phyloP scores from a whole-genome alignment of 2,329 filamentous ascomycete genomes.

The Xylariaceae sp. region DNA sequence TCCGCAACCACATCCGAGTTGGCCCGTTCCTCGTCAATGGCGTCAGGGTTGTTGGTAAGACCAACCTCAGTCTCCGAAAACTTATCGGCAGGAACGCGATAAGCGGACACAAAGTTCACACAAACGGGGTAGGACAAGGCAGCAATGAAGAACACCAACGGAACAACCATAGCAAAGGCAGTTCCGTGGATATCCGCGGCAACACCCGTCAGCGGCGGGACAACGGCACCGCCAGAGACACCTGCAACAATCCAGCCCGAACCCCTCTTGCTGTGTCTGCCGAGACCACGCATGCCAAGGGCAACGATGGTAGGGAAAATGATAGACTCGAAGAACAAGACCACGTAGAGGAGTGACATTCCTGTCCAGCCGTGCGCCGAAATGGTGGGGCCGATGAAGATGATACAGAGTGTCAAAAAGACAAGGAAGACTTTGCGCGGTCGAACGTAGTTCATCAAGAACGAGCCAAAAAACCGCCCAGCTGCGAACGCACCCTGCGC shows the following conservation, averaged over 20 bases:
- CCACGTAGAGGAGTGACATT: slow-evolving; percentile 61
- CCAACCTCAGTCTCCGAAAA: slow-evolving; percentile 46
- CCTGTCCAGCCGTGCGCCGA: slow-evolving; percentile 44
- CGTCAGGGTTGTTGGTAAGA: slow-evolving; percentile 14
- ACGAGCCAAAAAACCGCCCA: slow-evolving; percentile 65
- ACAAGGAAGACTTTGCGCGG: slow-evolving; percentile 65
- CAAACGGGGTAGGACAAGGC: slow-evolving; percentile 54
- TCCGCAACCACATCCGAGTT: slow-evolving; percentile 8
- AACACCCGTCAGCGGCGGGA: slow-evolving; percentile 67
- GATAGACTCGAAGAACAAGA: slow-evolving; percentile 75
- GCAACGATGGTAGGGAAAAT: slow-evolving; percentile 81
- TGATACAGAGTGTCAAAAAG: slow-evolving; percentile 61
- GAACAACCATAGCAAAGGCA: slow-evolving; percentile 63
- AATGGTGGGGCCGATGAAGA: slow-evolving; percentile 55
- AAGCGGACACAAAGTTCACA: slow-evolving; percentile 64
- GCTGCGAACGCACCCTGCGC: slow-evolving; percentile 70
- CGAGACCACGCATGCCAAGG: slow-evolving; percentile 70
- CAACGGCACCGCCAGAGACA: slow-evolving; percentile 68
- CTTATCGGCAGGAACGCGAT: slow-evolving; percentile 59
- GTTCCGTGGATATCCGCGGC: slow-evolving; percentile 62
- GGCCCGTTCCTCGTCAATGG: slow-evolving; percentile 26
- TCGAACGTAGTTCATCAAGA: slow-evolving; percentile 62
- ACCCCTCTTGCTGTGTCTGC: slow-evolving; percentile 72
- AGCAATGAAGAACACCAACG: slow-evolving; percentile 54
- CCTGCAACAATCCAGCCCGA: slow-evolving; percentile 68